These are phyloP conservation scores for Pleurotus ostreatus DNA, from an alignment of 768 basidiomycete genomes.

Conservation along the genomic window DNA sequence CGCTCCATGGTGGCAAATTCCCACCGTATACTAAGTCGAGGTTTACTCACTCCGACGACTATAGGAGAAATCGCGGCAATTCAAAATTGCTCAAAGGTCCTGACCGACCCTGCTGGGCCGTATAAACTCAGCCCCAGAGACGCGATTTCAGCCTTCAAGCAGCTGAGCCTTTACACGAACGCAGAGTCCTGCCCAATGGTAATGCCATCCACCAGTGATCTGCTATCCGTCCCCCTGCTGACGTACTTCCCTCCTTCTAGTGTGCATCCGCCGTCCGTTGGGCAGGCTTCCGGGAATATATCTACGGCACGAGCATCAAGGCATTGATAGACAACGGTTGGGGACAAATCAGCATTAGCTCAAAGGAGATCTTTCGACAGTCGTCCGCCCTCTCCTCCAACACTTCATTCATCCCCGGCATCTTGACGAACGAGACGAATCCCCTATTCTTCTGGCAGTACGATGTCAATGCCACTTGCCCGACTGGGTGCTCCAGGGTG, in stretches of 20 bases:
- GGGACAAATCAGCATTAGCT: conserved; percentile 14
- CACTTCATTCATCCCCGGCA: conserved; percentile 11
- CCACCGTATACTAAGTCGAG: not conserved
- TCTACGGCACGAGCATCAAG: conserved; percentile 15
- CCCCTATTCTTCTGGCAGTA: conserved; percentile 15
- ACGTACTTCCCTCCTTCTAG: not conserved
- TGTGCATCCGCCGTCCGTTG: conserved; percentile 17
- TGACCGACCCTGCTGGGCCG: conserved; percentile 14
- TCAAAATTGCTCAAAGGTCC: conserved; percentile 13
- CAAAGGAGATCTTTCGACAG: conserved; percentile 12
- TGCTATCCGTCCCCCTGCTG: too few species aligned
- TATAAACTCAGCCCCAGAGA: conserved; percentile 12
- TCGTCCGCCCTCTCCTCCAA: conserved; percentile 12
- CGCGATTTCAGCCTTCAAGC: conserved; percentile 11
- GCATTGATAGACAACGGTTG: conserved; percentile 13
- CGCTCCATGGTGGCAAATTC: conserved; percentile 12
- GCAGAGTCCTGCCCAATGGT: conserved; percentile 18
- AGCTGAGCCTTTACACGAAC: conserved; percentile 10
- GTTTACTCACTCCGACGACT: not conserved
- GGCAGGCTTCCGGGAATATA: conserved; percentile 16
- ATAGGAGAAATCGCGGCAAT: conserved; percentile 17
- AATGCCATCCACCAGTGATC: not conserved
- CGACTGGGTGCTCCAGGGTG: conserved; percentile 11
- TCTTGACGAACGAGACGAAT: conserved; percentile 17
- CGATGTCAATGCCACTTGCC: conserved; percentile 13